These are phyloP conservation scores for Letharia columbiana DNA, from an alignment of 495 filamentous ascomycete genomes.

Conservation along the genomic window DNA sequence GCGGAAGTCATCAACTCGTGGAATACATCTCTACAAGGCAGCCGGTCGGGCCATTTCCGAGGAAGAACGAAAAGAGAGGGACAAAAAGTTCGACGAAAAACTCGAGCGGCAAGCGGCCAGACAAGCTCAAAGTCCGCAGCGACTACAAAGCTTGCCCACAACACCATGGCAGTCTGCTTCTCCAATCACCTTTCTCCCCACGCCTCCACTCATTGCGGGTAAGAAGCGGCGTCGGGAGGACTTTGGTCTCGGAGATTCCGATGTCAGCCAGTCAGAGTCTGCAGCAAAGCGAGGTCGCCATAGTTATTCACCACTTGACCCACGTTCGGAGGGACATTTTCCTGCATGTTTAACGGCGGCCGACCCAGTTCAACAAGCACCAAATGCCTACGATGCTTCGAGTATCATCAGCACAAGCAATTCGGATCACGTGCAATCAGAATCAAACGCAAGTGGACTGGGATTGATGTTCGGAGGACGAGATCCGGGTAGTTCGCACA, in stretches of 20 bases:
- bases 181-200: not conserved
- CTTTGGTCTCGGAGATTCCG: not conserved
- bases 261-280: not conserved
- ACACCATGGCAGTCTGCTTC: not conserved
- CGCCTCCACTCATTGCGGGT: not conserved
- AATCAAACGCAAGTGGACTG: not conserved
- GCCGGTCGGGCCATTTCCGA: not conserved
- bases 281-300: not conserved
- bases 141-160: not conserved
- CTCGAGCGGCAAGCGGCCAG: not conserved
- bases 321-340: not conserved
- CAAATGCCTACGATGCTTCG: not conserved
- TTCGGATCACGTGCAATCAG: not conserved
- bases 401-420: not conserved
- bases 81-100: not conserved
- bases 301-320: not conserved
- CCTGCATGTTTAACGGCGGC: not conserved
- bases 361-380: not conserved
- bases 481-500: no score
- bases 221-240: not conserved
- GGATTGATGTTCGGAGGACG: not conserved
- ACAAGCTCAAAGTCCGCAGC: not conserved
- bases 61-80: not conserved
- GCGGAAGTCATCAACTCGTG: not conserved
- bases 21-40: conserved; percentile 4